phyloP scores from a whole-genome alignment of 345 rosid genomes.

The Populus euphratica region DNA sequence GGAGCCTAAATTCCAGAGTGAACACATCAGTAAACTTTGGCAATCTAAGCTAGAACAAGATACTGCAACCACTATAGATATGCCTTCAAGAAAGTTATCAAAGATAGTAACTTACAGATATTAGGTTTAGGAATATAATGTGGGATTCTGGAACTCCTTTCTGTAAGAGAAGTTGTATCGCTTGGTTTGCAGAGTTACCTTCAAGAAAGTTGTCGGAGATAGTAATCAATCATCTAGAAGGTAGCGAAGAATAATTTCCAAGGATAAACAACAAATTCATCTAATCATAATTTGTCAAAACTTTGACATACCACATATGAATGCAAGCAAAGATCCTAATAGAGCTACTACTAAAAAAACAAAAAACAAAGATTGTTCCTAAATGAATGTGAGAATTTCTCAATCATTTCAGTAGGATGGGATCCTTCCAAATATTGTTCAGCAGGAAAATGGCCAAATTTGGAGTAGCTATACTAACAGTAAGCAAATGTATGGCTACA shows the following conservation, averaged over 20 bases:
- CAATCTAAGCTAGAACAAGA: background rate
- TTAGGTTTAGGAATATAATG: constrained; percentile 89
- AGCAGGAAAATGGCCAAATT: too few relatives aligned
- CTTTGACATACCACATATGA: background rate
- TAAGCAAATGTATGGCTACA: background rate
- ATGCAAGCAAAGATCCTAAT: background rate
- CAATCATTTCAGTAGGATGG: background rate
- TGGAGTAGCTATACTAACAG: background rate
- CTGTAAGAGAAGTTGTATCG: constrained; percentile 74
- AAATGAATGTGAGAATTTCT: background rate
- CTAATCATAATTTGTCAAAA: background rate
- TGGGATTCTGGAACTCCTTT: constrained; percentile 97
- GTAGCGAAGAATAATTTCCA: background rate
- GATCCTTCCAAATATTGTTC: background rate
- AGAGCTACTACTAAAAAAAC: background rate
- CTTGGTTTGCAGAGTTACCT: constrained; percentile 98
- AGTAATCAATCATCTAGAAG: background rate
- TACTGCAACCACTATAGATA: background rate
- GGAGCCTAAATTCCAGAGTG: constrained; percentile 56
- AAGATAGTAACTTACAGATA: constrained; percentile 55
- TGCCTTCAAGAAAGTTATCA: background rate
- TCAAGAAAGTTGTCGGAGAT: background rate
- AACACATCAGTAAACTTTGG: background rate
- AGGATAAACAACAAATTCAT: background rate
- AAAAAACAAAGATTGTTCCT: too few relatives aligned